phyloP scores from a whole-genome alignment of 2,329 filamentous ascomycete species.

The Penicillium sp. region DNA sequence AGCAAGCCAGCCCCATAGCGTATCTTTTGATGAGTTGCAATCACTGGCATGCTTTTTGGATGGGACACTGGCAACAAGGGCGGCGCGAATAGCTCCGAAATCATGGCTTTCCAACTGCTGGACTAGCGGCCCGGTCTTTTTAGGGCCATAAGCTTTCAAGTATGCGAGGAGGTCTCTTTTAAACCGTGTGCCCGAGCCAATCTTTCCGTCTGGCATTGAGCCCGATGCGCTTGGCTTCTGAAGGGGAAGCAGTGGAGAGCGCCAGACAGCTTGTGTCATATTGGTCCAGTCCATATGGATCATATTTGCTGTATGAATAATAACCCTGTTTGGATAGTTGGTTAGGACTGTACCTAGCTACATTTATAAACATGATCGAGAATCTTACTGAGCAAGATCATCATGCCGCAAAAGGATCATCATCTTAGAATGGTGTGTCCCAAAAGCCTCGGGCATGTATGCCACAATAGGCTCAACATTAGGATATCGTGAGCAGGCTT shows the following conservation, averaged over 20 bases:
- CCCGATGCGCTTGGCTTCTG: constrained; percentile 2
- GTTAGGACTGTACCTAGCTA: background rate
- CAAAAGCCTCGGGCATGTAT: constrained; percentile 79
- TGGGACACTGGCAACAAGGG: constrained; percentile 76
- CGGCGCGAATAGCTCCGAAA: constrained; percentile 67
- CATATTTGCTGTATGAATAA: constrained; percentile 91
- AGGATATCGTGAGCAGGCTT: constrained; percentile 58
- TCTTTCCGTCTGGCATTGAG: constrained; percentile 20
- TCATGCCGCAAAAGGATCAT: constrained; percentile 78
- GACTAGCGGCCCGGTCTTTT: constrained; percentile 55
- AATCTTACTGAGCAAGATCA: constrained; percentile 62
- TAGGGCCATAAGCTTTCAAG: constrained; percentile 65
- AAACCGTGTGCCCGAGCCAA: constrained; percentile 68
- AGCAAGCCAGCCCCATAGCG: constrained; percentile 75
- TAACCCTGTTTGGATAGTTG: constrained; percentile 45
- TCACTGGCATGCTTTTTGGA: constrained; percentile 58
- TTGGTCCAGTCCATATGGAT: constrained; percentile 84
- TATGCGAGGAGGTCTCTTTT: constrained; percentile 74
- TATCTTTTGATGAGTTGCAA: constrained; percentile 46
- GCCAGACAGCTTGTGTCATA: constrained; percentile 83
- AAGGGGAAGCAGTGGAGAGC: constrained; percentile 67
- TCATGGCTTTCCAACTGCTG: constrained; percentile 62
- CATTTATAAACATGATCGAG: background rate
- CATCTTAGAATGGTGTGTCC: constrained; percentile 87
- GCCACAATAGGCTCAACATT: constrained; percentile 72